phyloP scores from a whole-genome alignment of 257 asterid genomes.

The Solanum etuberosum region DNA sequence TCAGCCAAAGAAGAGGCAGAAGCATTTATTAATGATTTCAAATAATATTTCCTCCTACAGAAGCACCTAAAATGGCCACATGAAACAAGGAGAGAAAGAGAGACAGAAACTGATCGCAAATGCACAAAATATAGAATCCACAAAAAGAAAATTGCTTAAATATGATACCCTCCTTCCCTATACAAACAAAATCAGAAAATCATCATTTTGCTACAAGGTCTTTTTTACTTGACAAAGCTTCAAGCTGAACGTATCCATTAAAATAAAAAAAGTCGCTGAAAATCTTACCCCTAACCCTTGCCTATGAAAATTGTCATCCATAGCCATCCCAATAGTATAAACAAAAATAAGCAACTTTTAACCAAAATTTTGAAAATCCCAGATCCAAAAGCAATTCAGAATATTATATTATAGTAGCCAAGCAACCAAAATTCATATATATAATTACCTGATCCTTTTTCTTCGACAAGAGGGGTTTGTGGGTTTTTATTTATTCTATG shows the following conservation, averaged over 20 bases:
- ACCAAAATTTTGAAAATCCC: background rate
- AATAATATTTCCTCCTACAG: background rate
- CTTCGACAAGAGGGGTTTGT: background rate
- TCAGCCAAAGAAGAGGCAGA: background rate
- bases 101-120: background rate
- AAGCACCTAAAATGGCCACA: background rate
- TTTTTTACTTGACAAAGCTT: background rate
- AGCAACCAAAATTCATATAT: background rate
- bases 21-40: background rate
- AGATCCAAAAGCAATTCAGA: background rate
- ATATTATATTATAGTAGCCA: background rate
- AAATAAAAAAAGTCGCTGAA: background rate
- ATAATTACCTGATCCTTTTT: background rate
- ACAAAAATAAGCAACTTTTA: background rate
- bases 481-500: background rate
- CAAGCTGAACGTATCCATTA: background rate
- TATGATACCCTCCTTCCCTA: background rate
- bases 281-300: background rate
- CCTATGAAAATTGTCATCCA: background rate
- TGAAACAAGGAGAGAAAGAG: background rate
- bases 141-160: background rate
- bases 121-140: background rate
- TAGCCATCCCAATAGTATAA: background rate
- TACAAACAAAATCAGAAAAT: background rate
- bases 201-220: background rate